These are phyloP conservation scores for Psophocarpus tetragonolobus DNA, from an alignment of 306 rosid genomes.

Conservation along the genomic window DNA sequence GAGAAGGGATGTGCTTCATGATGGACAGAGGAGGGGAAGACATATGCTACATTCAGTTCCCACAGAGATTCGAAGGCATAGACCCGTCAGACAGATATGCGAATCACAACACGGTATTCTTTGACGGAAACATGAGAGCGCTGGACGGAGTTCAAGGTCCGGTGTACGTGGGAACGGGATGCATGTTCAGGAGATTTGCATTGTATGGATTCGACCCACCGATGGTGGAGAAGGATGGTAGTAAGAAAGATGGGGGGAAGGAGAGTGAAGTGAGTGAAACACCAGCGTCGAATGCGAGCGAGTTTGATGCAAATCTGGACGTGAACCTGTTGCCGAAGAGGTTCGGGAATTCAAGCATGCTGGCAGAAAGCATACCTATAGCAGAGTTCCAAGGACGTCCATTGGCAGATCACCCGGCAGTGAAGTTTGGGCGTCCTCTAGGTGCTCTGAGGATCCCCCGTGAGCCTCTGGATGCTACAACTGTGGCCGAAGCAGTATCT, in stretches of 20 bases:
- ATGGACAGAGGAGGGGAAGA: not conserved
- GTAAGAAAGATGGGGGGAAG: not conserved
- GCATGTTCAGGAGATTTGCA: not conserved
- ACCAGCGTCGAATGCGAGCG: not conserved
- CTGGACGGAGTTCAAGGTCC: not conserved
- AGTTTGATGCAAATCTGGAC: not conserved
- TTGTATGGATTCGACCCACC: not conserved
- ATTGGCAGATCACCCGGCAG: not conserved
- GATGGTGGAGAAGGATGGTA: not conserved
- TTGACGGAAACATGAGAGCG: not conserved
- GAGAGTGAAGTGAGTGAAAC: not conserved
- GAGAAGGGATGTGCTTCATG: not conserved
- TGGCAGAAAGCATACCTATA: not conserved
- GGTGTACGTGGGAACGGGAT: not conserved
- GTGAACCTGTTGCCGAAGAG: not conserved
- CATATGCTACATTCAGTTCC: not conserved
- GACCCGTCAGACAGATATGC: not conserved
- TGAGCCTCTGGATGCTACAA: not conserved
- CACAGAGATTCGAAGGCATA: not conserved
- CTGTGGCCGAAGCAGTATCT: not conserved
- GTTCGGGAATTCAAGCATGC: not conserved
- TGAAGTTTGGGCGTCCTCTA: not conserved
- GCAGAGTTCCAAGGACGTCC: constrained; percentile 3
- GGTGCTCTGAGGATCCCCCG: not conserved
- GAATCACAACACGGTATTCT: not conserved